Conservation (phyloP, 331 rosid species). For the Spiraea crenata region DNA sequence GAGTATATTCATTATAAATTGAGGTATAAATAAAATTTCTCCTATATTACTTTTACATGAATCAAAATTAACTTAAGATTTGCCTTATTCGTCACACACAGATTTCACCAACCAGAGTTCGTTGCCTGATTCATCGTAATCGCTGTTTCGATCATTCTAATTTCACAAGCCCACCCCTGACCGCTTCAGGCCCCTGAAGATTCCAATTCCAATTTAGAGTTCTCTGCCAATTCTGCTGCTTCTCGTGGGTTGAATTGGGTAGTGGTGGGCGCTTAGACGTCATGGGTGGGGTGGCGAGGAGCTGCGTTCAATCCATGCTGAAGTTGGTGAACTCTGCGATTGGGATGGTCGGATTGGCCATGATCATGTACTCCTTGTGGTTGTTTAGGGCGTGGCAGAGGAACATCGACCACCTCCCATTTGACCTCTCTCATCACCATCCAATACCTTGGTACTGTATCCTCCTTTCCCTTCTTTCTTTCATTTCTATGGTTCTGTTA, state of each 20-base stretch:
- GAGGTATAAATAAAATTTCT: no score
- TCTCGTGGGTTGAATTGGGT: slow-evolving; percentile 2
- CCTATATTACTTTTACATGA: no score
- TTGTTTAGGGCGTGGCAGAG: slow-evolving; percentile 77
- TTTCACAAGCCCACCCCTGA: background rate
- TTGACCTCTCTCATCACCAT: slow-evolving; percentile 48
- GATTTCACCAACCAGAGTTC: no score
- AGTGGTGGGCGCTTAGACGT: background rate
- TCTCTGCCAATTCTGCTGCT: background rate
- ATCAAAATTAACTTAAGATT: no score
- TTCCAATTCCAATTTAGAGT: background rate
- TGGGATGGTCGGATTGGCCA: slow-evolving; percentile 75
- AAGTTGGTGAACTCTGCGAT: slow-evolving; percentile 72
- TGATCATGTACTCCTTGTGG: slow-evolving; percentile 67
- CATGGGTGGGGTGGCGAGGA: slow-evolving; percentile 53
- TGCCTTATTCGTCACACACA: no score
- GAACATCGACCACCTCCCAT: slow-evolving; percentile 45
- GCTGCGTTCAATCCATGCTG: slow-evolving; percentile 68
- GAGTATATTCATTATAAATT: no score
- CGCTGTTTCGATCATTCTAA: background rate
- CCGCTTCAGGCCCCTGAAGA: background rate
- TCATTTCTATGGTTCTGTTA: background rate
- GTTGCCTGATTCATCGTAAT: no score
- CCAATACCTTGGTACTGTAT: slow-evolving; percentile 57
- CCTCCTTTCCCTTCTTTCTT: background rate